Evolutionary conservation across 2,329 filamentous ascomycete genomes (phyloP), one percentile per base, ranked within the genome.

Genomic region (Scleromitrula shiraiana): DNA sequence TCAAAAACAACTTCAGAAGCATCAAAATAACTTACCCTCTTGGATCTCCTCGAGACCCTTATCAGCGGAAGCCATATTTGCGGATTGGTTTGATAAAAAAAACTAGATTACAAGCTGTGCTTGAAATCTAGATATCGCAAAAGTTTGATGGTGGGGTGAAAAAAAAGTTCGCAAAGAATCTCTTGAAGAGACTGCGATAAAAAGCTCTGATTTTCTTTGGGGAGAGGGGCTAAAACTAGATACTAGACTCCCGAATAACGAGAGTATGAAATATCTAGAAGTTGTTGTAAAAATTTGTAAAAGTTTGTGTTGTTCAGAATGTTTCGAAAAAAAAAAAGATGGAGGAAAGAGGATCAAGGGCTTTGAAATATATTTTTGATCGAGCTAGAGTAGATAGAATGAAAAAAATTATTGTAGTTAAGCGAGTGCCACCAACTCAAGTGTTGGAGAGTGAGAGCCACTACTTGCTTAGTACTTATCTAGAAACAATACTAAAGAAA

Each of bases 21-120:
- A 41, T 43, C 37, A 10, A 38, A 50, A 50, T 14, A 49, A 56
- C 88, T 77, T 78, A 95, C 88, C 81, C 79, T 95, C 89, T 70
- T 88, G 85, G 75, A 95, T 84, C 72, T 97, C 91, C 80, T 96
- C 90, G 77, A 97, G 88, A 80, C 91, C 91, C 80, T 94, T 95
- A 66, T 88, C 86, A 70, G 71, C 37, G 45, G 45, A 68, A 88
- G 90, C 91, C 91, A 97, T 97, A 81, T 85, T 96, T 91, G 88
- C 83, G 83, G 75, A 77, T 73, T 65, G 22, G 43, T 55, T 59
- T 63, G 42, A 67, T 57, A 64, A 65, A 66, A 67, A 37, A 70
- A 80, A 77, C 76, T 75, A 80, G 78, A 82, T 78, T 83, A 80
- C 85, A 88, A 85, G 82, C 84, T 70, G 74, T 73, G 82, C 77